These are phyloP conservation scores for Pseudocercospora fuligena DNA, from an alignment of 2,329 filamentous ascomycete species.

Conservation along the genomic window DNA sequence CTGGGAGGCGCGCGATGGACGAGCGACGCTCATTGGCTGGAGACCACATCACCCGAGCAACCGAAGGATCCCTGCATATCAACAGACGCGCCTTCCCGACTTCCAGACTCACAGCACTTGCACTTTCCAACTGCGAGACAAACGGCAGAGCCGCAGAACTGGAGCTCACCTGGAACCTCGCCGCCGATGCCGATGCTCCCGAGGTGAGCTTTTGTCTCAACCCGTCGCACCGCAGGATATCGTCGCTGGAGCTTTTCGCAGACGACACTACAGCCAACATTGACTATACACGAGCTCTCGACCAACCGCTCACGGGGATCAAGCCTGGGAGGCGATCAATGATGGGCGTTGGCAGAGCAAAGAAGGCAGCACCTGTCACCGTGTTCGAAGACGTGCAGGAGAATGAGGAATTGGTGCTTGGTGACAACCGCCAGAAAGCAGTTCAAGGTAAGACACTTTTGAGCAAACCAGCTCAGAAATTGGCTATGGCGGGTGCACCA, in stretches of 20 bases:
- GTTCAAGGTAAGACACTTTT: slow-evolving; percentile 31
- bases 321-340: slow-evolving; percentile 33
- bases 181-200: neutral
- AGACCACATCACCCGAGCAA: neutral
- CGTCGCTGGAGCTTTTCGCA: slow-evolving; percentile 18
- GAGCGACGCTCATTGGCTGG: neutral
- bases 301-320: slow-evolving; percentile 35
- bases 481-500: slow-evolving; percentile 11
- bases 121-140: neutral
- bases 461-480: slow-evolving; percentile 35
- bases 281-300: slow-evolving; percentile 40
- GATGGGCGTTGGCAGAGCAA: slow-evolving; percentile 31
- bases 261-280: slow-evolving; percentile 39
- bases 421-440: slow-evolving; percentile 9
- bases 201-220: slow-evolving; percentile 15
- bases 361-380: slow-evolving; percentile 29
- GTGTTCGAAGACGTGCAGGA: slow-evolving; percentile 43
- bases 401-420: slow-evolving; percentile 30
- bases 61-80: neutral
- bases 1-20: neutral
- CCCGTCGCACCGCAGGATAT: slow-evolving; percentile 24
- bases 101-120: neutral
- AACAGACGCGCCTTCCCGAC: neutral
- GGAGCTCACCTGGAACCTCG: neutral
- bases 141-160: neutral